A percentile compares a stretch with the other conserved stretches of the same genome.
Conservation (phyloP, 345 rosid genomes). For the Turnera subulata region DNA sequence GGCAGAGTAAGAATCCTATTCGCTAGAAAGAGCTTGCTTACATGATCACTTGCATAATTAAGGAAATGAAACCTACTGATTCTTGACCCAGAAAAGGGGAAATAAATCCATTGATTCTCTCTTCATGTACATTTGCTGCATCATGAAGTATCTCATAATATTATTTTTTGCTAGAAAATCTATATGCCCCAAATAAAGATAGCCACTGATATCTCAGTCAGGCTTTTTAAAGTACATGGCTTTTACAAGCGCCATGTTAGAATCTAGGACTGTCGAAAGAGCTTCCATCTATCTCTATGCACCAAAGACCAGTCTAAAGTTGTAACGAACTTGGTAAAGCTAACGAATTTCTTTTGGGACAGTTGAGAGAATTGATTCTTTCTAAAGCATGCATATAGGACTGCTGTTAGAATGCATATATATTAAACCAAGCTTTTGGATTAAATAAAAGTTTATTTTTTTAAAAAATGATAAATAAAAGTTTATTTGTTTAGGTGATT, state of each 20-base stretch:
- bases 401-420: too few species aligned
- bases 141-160: neutral
- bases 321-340: slow-evolving; percentile 18
- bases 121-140: neutral
- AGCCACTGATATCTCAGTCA: neutral
- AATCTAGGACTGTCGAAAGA: neutral
- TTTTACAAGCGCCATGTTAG: slow-evolving; percentile 5
- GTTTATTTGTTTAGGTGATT: too few species aligned
- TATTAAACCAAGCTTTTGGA: neutral
- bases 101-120: too few species aligned
- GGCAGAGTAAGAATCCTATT: slow-evolving; percentile 4
- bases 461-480: too few species aligned
- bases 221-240: slow-evolving; percentile 4
- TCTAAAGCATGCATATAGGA: neutral
- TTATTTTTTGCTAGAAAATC: neutral
- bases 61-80: neutral
- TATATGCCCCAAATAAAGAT: neutral
- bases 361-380: slow-evolving; percentile 20
- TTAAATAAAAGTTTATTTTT: too few species aligned
- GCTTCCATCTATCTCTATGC: too few species aligned
- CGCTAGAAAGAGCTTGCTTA: neutral
- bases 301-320: slow-evolving; percentile 19
- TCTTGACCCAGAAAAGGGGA: neutral
- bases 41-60: neutral
- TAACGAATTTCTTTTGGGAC: slow-evolving; percentile 35